phyloP scores from a whole-genome alignment of 2,329 filamentous ascomycete genomes.

The Colletotrichum tabaci region DNA sequence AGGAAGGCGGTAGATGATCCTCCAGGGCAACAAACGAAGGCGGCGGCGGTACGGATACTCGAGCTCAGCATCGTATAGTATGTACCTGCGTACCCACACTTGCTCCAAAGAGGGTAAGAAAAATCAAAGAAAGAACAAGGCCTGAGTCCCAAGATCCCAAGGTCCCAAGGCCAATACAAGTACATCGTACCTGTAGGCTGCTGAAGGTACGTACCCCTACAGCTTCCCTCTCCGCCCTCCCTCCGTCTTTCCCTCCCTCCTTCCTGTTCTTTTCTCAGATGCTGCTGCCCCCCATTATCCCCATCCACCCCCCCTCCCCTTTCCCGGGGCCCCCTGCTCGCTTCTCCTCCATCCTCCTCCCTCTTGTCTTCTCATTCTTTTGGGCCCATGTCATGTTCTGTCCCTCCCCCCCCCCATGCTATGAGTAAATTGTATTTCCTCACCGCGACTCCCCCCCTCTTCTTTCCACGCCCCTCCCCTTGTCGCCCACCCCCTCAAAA shows the following conservation, averaged over 20 bases:
- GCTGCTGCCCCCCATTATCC: not conserved
- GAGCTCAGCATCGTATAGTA: no score
- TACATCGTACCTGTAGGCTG: not conserved
- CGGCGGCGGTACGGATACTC: slow-evolving; percentile 28
- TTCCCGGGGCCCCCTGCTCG: slow-evolving; percentile 35
- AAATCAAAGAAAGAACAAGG: not conserved
- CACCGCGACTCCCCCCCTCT: slow-evolving; percentile 41
- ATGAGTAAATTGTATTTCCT: slow-evolving; percentile 37
- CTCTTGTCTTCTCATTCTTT: slow-evolving; percentile 28
- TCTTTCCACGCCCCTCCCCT: slow-evolving; percentile 7
- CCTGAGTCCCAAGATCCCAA: slow-evolving; percentile 13
- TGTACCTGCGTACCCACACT: slow-evolving; percentile 25
- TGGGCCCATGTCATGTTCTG: not conserved
- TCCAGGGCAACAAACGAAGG: slow-evolving; percentile 10
- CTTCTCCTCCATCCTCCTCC: slow-evolving; percentile 14
- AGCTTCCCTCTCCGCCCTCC: slow-evolving; percentile 12
- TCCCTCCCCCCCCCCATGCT: slow-evolving; percentile 19
- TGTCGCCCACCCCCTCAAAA: not conserved
- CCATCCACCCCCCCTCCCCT: not conserved
- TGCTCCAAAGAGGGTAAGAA: not conserved
- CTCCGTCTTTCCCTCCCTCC: not conserved
- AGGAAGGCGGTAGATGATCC: not conserved
- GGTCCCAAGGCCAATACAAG: not conserved
- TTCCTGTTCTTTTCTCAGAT: slow-evolving; percentile 3
- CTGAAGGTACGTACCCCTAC: slow-evolving; percentile 7